Evolutionary conservation across 2,329 filamentous ascomycete genomes (phyloP).

Genomic region (Fusarium subtropicale): DNA sequence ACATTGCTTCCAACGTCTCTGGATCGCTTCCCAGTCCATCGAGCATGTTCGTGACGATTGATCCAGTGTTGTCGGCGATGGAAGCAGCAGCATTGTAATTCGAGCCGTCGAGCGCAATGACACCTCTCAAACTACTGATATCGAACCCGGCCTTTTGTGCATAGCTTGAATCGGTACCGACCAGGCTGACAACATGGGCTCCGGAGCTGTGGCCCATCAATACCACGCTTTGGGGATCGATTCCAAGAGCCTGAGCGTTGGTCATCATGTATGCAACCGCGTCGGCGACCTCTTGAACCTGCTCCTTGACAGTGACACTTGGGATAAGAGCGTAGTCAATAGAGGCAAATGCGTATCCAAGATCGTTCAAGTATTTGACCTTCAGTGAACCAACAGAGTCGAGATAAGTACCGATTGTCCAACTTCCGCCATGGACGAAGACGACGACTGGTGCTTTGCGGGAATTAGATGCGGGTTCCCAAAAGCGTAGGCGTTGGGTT

Average conservation of each 20-base stretch:
- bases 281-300: slow-evolving; percentile 12
- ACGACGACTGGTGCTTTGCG: background rate
- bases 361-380: background rate
- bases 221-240: background rate
- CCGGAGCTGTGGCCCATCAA: slow-evolving; percentile 24
- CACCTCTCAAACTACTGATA: background rate
- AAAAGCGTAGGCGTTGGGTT: background rate
- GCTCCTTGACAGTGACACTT: background rate
- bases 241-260: accelerated
- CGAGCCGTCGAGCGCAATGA: slow-evolving; percentile 5
- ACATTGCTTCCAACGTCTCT: background rate
- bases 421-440: slow-evolving; percentile 11
- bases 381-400: slow-evolving; percentile 10
- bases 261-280: background rate
- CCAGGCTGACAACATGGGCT: background rate
- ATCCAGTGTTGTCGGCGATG: background rate
- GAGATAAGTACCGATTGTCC: slow-evolving; percentile 12
- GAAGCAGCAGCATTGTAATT: slow-evolving; percentile 18
- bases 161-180: slow-evolving; percentile 11
- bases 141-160: background rate
- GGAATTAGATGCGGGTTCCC: background rate
- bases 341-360: background rate
- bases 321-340: slow-evolving; percentile 15
- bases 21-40: background rate
- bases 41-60: slow-evolving; percentile 10